These are phyloP conservation scores for Ustilago esculenta DNA, from an alignment of 1,284 basidiomycete species.

Conservation along the genomic window DNA sequence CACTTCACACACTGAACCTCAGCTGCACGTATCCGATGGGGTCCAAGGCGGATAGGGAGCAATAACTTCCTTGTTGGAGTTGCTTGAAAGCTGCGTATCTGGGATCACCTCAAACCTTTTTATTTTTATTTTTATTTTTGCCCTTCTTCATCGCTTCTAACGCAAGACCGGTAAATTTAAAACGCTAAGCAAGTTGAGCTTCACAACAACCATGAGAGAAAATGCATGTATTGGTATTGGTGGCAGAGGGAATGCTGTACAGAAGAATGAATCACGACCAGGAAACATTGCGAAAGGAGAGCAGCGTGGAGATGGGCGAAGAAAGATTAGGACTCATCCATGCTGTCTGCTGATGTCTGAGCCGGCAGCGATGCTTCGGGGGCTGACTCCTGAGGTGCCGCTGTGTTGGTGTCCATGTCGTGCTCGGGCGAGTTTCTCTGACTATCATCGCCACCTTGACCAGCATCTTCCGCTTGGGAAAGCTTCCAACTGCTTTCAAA, in stretches of 20 bases:
- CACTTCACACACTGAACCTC: constrained; percentile 54
- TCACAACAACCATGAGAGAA: neutral
- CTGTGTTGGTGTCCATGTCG: constrained; percentile 7
- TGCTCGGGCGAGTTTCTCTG: constrained; percentile 16
- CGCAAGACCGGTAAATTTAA: too few species aligned
- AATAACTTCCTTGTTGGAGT: constrained; percentile 26
- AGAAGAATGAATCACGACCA: neutral
- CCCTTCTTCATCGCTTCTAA: too few species aligned
- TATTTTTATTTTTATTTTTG: too few species aligned
- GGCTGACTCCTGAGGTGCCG: neutral
- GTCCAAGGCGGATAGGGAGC: constrained; percentile 52
- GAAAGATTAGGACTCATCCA: constrained; percentile 28
- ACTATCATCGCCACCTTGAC: constrained; percentile 9
- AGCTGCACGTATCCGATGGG: constrained; percentile 54
- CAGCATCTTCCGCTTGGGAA: constrained; percentile 11
- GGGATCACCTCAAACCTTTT: constrained; percentile 47
- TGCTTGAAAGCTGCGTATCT: constrained; percentile 56
- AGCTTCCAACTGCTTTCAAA: constrained; percentile 70
- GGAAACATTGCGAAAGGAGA: too few species aligned
- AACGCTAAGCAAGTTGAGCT: too few species aligned
- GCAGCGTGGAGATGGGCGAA: too few species aligned
- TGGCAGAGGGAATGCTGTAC: constrained; percentile 8
- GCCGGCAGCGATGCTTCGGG: neutral
- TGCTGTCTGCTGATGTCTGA: constrained; percentile 14
- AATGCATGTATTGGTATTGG: constrained; percentile 23